Evolutionary conservation across 305 asterid genomes (phyloP).

Genomic region (Striga hermonthica): DNA sequence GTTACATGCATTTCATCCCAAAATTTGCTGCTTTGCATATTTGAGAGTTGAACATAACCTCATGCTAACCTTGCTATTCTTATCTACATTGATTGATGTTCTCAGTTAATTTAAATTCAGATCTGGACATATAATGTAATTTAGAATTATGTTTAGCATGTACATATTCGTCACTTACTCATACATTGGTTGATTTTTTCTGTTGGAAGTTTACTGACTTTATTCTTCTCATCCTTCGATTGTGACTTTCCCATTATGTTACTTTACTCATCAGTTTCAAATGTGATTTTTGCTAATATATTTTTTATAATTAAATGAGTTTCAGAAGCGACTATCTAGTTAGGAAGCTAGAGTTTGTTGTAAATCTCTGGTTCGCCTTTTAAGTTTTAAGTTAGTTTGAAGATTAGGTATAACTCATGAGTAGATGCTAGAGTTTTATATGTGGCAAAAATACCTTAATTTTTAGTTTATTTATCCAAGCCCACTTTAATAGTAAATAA

Average conservation of each 20-base stretch:
- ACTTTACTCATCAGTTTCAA: neutral
- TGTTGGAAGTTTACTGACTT: neutral
- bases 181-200: neutral
- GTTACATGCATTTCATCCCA: neutral
- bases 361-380: neutral
- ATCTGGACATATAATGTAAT: neutral
- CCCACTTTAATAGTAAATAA: no score
- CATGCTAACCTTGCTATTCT: neutral
- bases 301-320: neutral
- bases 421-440: neutral
- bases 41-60: constrained; percentile 6
- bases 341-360: constrained; percentile 1
- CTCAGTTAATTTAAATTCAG: neutral
- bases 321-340: neutral
- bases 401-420: neutral
- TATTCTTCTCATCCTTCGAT: neutral
- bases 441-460: neutral
- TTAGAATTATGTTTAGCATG: neutral
- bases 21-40: neutral
- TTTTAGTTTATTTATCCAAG: no score
- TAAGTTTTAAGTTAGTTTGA: constrained; percentile 1
- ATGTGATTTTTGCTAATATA: neutral
- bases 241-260: neutral
- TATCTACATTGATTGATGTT: neutral
- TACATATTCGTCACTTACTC: neutral